Evolutionary conservation across 2,329 filamentous ascomycete species (phyloP).

Genomic region (Furcasterigmium furcatum): DNA sequence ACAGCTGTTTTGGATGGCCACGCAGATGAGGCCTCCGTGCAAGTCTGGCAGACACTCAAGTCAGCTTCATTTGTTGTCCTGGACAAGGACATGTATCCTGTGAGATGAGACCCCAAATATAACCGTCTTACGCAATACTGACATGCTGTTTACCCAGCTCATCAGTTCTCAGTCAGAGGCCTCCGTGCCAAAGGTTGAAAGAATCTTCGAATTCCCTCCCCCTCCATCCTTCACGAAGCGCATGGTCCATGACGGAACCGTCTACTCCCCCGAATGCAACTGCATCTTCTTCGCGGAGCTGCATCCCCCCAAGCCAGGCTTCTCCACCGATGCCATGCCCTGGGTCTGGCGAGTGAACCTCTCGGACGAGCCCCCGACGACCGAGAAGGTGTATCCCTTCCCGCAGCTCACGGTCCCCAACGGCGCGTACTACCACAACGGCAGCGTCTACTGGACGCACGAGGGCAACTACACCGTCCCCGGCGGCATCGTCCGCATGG

Average conservation of each 20-base stretch:
- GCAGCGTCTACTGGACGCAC: conserved; percentile 12
- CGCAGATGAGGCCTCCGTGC: neutral
- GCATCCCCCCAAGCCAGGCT: conserved; percentile 10
- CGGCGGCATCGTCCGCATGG: conserved; percentile 10
- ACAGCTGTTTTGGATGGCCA: conserved; percentile 7
- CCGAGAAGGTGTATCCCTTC: conserved; percentile 12
- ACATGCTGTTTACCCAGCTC: neutral
- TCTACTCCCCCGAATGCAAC: conserved; percentile 13
- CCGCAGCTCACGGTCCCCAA: conserved; percentile 12
- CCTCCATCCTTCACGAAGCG: conserved; percentile 9
- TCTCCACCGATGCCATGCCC: conserved; percentile 8
- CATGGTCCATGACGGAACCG: conserved; percentile 10
- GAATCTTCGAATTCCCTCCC: conserved; percentile 8
- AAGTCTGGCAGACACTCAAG: neutral
- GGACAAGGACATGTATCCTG: conserved; percentile 2
- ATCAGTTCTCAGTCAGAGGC: neutral
- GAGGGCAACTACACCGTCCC: conserved; percentile 12
- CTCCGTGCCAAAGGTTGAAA: conserved; percentile 1
- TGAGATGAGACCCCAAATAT: no score
- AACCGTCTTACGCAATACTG: no score
- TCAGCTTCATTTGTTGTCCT: conserved; percentile 1
- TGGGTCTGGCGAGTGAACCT: conserved; percentile 12
- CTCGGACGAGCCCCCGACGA: conserved; percentile 4
- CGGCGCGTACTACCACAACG: conserved; percentile 13
- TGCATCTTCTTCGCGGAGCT: conserved; percentile 13